Conservation (phyloP, 192 early-diverging fungal genomes). For the Gryganskiella cystojenkinii region DNA sequence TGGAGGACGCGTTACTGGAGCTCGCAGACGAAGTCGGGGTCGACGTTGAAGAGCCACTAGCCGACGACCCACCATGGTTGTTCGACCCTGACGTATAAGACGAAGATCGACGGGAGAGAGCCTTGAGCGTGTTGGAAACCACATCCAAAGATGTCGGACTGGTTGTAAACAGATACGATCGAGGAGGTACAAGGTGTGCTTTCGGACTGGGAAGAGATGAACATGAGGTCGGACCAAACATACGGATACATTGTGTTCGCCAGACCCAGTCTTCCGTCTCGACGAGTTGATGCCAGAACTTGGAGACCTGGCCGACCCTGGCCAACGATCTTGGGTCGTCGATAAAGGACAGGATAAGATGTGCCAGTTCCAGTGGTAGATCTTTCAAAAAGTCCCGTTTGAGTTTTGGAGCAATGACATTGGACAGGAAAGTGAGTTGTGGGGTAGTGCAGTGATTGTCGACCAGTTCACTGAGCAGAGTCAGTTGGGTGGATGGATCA, state of each 20-base stretch:
- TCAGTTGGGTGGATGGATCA: constrained; percentile 34
- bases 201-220: constrained; percentile 45
- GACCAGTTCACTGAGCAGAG: constrained; percentile 58
- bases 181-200: constrained; percentile 23
- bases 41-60: constrained; percentile 13
- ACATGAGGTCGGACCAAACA: constrained; percentile 43
- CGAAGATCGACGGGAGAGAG: constrained; percentile 8
- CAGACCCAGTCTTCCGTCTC: constrained; percentile 61
- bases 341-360: constrained; percentile 88
- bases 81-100: no score
- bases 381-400: constrained; percentile 92
- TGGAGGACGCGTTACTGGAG: constrained; percentile 1
- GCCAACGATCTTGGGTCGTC: constrained; percentile 82
- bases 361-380: constrained; percentile 78
- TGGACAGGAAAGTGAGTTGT: constrained; percentile 61
- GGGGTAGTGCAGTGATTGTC: constrained; percentile 56
- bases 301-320: constrained; percentile 78
- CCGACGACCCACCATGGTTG: constrained; percentile 1
- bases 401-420: constrained; percentile 68
- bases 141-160: constrained; percentile 44
- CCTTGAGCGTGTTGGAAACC: constrained; percentile 43
- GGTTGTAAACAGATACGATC: constrained; percentile 34
- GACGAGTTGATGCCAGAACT: constrained; percentile 63
- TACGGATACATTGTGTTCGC: constrained; percentile 40
- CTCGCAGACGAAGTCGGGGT: neutral